Conservation (phyloP, 805 yeast species). For the Starmerella cellae region DNA sequence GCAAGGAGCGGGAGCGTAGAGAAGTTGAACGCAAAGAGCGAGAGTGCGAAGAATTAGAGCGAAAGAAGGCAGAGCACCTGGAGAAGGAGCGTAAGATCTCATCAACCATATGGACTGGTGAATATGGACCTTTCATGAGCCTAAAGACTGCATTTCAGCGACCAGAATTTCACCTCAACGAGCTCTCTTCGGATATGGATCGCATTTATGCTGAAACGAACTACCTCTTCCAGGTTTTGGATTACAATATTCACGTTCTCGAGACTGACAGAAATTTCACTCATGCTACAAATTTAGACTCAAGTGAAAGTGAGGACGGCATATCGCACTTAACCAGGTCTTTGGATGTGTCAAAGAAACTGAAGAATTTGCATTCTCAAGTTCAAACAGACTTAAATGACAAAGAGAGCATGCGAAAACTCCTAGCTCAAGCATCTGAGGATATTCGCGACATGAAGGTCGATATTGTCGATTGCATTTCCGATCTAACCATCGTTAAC, state of each 20-base stretch:
- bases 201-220: constrained; percentile 15
- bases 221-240: constrained; percentile 16
- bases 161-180: not conserved
- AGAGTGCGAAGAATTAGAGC: not conserved
- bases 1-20: not conserved
- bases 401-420: not conserved
- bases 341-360: not conserved
- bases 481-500: not conserved
- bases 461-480: not conserved
- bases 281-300: not conserved
- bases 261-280: not conserved
- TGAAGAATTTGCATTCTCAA: not conserved
- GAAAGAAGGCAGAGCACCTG: not conserved
- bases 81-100: not conserved
- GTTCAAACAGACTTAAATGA: not conserved
- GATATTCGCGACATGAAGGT: not conserved
- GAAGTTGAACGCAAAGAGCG: not conserved
- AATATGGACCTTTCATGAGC: not conserved
- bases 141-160: not conserved
- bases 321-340: not conserved
- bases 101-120: not conserved
- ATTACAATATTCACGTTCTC: constrained; percentile 15
- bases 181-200: constrained; percentile 11
- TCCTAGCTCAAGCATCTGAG: not conserved
- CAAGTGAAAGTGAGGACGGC: not conserved